Base-by-base conservation (phyloP, 1,284 basidiomycete genomes). In the Boletus sp. region DNA sequence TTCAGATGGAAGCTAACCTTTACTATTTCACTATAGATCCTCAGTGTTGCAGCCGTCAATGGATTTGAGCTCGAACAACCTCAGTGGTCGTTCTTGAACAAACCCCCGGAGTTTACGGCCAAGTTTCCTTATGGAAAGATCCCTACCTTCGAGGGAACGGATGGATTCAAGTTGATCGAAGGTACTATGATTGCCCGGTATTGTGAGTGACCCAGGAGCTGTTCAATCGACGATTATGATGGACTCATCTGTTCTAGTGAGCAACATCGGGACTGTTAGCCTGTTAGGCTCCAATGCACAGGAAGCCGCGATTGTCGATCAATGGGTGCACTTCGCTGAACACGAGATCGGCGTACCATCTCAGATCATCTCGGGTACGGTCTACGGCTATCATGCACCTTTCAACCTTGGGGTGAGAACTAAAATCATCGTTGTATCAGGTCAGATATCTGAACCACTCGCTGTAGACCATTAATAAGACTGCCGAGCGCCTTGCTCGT, bases 171-270 rank as follows among this genome's bases (percentile, higher is more conserved):
- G 61, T 67, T 88, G 53, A 72, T 72, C 58, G 85, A 88, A 77
- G 76, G 75, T n/a, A 70, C 74, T 56, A 77, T 84, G 61, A 85
- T 88, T 63, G 79, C 83, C 20, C 78, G 77, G 60, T 84, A 85
- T 73, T 67, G 85, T 86, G 68, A 77, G 83, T 80, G 7, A 6
- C 3, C 8, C 7, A 2, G 7, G 6, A 11, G 7, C 20, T 24
- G 9, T 31, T 29, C 5, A 0, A n/a, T 13, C 0, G 13, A 7
- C 3, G 5, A 15, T 24, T 11, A 35, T 16, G 8, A 6, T 16
- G 13, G 13, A 50, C 41, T 31, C 16, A 24, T 13, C 24, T 9
- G 6, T 11, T 13, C 7, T 9, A 84, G 82, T 84, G 63, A 76
- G 80, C 60, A 68, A 73, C 44, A 70, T 83, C 56, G 78, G 78